These are phyloP conservation scores for Neofusicoccum sp. DNA, from an alignment of 2,329 filamentous ascomycete species.

Conservation along the genomic window DNA sequence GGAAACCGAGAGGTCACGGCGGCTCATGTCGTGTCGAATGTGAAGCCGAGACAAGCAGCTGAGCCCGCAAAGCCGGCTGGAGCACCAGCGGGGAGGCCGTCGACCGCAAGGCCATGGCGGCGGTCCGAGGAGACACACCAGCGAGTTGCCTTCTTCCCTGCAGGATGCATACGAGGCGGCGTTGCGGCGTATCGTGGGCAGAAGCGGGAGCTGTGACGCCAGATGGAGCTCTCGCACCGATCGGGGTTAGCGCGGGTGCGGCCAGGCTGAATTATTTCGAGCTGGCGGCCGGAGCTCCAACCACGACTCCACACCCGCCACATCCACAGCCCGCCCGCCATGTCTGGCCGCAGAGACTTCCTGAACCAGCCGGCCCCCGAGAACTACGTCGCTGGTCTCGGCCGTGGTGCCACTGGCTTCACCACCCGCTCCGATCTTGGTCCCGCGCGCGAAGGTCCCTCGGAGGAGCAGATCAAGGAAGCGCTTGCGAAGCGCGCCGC, in stretches of 20 bases:
- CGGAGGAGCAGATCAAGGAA: constrained; percentile 97
- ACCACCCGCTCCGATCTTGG: constrained; percentile 96
- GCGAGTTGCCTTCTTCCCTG: no score
- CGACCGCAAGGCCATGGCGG: no score
- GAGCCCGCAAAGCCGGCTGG: no score
- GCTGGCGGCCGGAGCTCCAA: neutral
- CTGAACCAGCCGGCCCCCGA: constrained; percentile 73
- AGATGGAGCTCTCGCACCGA: neutral
- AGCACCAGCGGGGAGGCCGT: no score
- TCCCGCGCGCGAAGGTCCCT: constrained; percentile 91
- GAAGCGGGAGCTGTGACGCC: neutral
- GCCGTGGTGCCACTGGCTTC: constrained; percentile 96
- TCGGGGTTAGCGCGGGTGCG: constrained; percentile 2
- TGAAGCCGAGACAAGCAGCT: no score
- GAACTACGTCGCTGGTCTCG: constrained; percentile 84
- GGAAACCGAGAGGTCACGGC: no score
- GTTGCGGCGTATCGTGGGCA: neutral
- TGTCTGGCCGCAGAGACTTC: constrained; percentile 78
- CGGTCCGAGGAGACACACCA: no score
- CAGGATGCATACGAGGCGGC: neutral
- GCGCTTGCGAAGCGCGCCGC: constrained; percentile 92
- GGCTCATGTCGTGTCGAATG: no score
- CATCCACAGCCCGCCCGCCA: constrained; percentile 31
- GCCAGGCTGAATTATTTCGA: constrained; percentile 15
- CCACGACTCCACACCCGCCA: constrained; percentile 1